Conservation (phyloP, 345 rosid genomes). For the Syzygium aqueum region DNA sequence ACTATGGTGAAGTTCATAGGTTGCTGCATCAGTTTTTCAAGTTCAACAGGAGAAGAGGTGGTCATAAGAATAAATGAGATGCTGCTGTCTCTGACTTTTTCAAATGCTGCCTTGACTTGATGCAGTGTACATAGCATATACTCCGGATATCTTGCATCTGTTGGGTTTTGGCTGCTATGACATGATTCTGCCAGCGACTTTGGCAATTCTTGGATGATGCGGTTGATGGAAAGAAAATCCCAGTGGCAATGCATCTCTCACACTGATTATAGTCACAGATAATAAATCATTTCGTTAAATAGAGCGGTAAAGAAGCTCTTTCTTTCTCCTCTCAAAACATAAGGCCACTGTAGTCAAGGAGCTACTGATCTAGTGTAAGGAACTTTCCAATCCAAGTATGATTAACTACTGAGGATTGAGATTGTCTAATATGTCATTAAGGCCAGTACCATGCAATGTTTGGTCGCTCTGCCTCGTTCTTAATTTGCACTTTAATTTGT, state of each 20-base stretch:
- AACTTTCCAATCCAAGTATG: neutral
- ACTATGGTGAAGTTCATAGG: constrained; percentile 82
- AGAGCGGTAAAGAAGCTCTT: neutral
- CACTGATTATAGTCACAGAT: neutral
- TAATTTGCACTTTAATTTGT: neutral
- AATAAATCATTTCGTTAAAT: neutral
- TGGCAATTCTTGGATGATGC: neutral
- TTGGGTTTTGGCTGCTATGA: neutral
- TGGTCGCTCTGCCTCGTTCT: neutral
- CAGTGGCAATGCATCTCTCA: neutral
- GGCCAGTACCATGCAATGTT: neutral
- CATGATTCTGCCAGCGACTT: neutral
- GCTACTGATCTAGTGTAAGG: neutral
- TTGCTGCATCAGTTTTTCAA: constrained; percentile 75
- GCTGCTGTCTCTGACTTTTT: neutral
- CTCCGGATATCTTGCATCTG: neutral
- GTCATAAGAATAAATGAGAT: neutral
- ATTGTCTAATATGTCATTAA: neutral
- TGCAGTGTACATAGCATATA: neutral
- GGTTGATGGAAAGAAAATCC: neutral
- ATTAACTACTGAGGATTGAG: neutral
- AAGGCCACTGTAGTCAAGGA: neutral
- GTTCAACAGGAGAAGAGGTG: constrained; percentile 31
- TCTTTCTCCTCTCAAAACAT: neutral
- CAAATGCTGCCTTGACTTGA: neutral